Conservation (phyloP, 148 eudicot species). For the Nepenthes gracilis region DNA sequence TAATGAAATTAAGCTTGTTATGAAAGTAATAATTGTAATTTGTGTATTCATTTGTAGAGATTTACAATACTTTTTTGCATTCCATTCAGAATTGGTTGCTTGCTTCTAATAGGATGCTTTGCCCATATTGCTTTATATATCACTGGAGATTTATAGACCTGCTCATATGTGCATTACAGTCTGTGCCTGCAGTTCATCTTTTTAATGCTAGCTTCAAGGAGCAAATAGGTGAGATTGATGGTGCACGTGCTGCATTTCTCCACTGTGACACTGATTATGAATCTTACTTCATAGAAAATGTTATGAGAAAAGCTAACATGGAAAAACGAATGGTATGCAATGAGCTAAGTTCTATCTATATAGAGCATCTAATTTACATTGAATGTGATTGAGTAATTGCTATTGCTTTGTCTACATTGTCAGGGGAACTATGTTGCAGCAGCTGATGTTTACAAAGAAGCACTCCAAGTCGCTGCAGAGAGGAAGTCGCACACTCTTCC, state of each 20-base stretch:
- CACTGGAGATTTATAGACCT: conserved; percentile 12
- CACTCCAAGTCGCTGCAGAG: conserved; percentile 44
- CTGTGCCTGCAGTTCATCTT: conserved; percentile 60
- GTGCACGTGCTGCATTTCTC: conserved; percentile 44
- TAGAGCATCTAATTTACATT: not conserved
- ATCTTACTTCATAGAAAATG: conserved; percentile 32
- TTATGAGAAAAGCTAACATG: conserved; percentile 59
- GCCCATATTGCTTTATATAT: conserved; percentile 8
- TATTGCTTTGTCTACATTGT: conserved; percentile 5
- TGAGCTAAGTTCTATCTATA: not conserved
- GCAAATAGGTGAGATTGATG: conserved; percentile 51
- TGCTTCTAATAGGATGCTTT: conserved; percentile 8
- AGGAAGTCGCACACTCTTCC: conserved; percentile 45
- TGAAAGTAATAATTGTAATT: not conserved
- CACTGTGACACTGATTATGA: conserved; percentile 28
- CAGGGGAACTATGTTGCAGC: conserved; percentile 73
- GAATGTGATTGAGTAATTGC: not conserved
- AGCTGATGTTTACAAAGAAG: conserved; percentile 48
- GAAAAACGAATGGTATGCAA: conserved; percentile 58
- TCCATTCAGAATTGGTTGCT: conserved; percentile 1
- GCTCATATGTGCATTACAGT: conserved; percentile 38
- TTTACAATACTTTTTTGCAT: not conserved
- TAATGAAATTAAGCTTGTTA: too few relatives aligned
- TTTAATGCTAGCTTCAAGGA: conserved; percentile 69
- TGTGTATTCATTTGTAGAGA: not conserved